These are phyloP conservation scores for Blastocystis sp. DNA, from an alignment of 352 stramenopile species.

Conservation along the genomic window DNA sequence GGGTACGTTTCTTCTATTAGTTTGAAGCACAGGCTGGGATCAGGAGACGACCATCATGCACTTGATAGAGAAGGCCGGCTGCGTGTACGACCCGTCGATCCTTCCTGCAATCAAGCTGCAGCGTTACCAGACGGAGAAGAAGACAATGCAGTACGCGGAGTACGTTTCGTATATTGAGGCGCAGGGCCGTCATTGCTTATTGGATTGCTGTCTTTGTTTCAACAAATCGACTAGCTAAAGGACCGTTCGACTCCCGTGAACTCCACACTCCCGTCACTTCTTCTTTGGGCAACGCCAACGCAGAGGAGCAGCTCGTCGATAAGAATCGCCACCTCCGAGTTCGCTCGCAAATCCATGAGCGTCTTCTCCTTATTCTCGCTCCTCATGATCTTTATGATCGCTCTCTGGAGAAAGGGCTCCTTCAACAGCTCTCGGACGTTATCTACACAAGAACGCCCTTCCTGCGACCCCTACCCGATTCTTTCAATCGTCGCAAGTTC, in stretches of 20 bases:
- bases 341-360: slow-evolving; percentile 34
- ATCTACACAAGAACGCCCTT: background rate
- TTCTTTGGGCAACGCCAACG: slow-evolving; percentile 38
- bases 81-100: background rate
- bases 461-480: background rate
- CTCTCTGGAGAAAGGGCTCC: slow-evolving; percentile 49
- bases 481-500: slow-evolving; percentile 8
- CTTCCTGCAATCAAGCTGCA: background rate
- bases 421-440: slow-evolving; percentile 46
- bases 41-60: slow-evolving; percentile 4
- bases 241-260: background rate
- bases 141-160: background rate
- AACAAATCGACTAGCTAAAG: slow-evolving; percentile 30
- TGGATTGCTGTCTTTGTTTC: background rate
- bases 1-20: background rate
- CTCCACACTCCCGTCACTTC: slow-evolving; percentile 61
- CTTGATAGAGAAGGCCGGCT: slow-evolving; percentile 8
- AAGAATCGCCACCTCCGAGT: slow-evolving; percentile 55
- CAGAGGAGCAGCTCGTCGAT: slow-evolving; percentile 63
- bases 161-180: background rate
- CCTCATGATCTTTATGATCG: slow-evolving; percentile 20
- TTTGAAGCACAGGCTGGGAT: background rate
- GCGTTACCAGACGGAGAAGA: slow-evolving; percentile 29
- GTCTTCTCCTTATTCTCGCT: slow-evolving; percentile 62
- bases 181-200: background rate